Evolutionary conservation across 371 early-diverging fungal genomes (phyloP), one percentile per base, ranked within the genome.

Genomic region (Nosema muscidifuracis): DNA sequence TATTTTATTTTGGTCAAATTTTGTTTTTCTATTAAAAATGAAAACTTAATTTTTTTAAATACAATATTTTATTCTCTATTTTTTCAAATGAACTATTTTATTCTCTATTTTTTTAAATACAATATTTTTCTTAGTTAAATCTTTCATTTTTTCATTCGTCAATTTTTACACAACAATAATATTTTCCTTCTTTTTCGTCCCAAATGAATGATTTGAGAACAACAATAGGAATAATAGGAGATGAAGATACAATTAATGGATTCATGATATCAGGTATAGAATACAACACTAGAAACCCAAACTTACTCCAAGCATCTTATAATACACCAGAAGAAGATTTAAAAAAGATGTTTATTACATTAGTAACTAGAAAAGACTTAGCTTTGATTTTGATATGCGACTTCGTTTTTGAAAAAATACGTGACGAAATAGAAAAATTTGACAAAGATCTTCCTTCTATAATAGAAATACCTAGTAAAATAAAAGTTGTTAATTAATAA

Each of bases 361-460:
- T 79, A 15, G 24, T 71, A 58, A 20, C 47, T 42, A 73, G 77
- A 47, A 74, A 80, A 42, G 81, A 80, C 40, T 67, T 80, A 40
- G 79, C 77, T n/a, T 64, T 82, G 1, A 61, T 82, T 18, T 79
- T 82, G 31, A 58, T 82, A 16, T 65, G 70, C n/a, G 77, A 79
- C 38, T 77, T 73, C 64, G 79, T 69, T 4, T 55, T 63, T 55
- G 69, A 77, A 44, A 73, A 61, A 36, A 62, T 80, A 16, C 56
- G 67, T 51, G 72, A 77, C 13, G 56, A 71, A 12, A 47, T 82
- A 22, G 7, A 51, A 13, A 43, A 61, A 56, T 72, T 65, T 62
- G 72, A 77, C 44, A 67, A 80, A 47, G 43, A 63, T 20, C 62
- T 80, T 22, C 83, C 83, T 20, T 44, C 74, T 7, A 43, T 82